Conservation (phyloP, 495 filamentous ascomycete genomes). For the Podospora tetraspora region DNA sequence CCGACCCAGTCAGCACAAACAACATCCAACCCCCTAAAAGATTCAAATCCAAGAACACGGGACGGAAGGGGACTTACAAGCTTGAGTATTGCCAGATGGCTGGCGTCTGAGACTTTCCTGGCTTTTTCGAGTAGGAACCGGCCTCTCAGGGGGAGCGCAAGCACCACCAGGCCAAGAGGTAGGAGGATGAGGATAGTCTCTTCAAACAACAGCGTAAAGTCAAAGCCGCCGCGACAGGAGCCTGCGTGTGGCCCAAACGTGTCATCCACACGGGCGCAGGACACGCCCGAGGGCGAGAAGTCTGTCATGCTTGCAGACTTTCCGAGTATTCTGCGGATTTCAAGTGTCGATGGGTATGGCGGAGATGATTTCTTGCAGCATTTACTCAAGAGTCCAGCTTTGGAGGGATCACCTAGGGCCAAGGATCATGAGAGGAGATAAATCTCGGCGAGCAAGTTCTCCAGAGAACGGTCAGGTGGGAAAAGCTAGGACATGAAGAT, state of each 20-base stretch:
- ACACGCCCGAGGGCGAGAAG: background rate
- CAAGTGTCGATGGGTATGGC: no score
- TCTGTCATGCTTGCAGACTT: conserved; percentile 4
- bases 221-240: conserved; percentile 39
- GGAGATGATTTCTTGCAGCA: no score
- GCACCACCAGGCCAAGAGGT: conserved; percentile 42
- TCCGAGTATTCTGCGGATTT: no score
- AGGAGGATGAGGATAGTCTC: conserved; percentile 48
- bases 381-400: no score
- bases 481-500: conserved; percentile 2
- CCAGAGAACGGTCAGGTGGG: background rate
- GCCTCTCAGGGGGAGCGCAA: conserved; percentile 44
- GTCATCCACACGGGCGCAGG: conserved; percentile 16
- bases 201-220: conserved; percentile 57
- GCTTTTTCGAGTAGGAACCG: conserved; percentile 38
- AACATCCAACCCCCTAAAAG: background rate
- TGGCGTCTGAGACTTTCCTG: conserved; percentile 14
- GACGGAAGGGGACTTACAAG: conserved; percentile 15
- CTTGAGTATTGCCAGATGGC: conserved; percentile 15
- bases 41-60: background rate
- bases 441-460: background rate
- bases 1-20: conserved; percentile 2
- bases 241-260: conserved; percentile 29
- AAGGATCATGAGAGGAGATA: background rate
- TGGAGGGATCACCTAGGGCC: background rate